Evolutionary conservation across 78 protist species (phyloP).

Genomic region (Bigelowiella natans): DNA sequence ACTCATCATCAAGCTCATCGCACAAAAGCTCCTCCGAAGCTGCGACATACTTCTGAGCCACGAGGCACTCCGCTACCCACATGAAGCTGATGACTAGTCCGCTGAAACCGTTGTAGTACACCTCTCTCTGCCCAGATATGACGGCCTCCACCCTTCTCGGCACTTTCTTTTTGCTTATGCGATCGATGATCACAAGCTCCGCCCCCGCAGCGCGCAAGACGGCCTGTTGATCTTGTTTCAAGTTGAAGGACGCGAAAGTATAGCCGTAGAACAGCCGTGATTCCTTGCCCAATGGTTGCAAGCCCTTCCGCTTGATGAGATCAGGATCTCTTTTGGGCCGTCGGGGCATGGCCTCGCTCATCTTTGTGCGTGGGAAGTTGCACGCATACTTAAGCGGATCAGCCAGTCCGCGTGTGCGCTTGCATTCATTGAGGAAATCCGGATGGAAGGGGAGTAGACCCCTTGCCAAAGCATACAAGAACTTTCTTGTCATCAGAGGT

Average conservation of each 20-base stretch:
- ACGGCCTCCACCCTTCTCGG: not conserved
- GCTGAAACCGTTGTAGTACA: not conserved
- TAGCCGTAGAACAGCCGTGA: not conserved
- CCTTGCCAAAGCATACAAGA: not conserved
- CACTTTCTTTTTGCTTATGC: not conserved
- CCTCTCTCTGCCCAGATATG: not conserved
- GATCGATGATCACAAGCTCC: not conserved
- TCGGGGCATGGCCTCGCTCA: not conserved
- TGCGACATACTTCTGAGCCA: not conserved
- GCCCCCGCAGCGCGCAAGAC: not conserved
- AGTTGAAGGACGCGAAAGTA: not conserved
- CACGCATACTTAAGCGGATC: not conserved
- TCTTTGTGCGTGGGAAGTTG: not conserved
- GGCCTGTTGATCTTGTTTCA: not conserved
- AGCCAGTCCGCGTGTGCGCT: not conserved
- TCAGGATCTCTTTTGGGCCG: not conserved
- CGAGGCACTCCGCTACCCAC: not conserved
- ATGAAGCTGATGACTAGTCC: not conserved
- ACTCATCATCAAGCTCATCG: not conserved
- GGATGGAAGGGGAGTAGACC: not conserved
- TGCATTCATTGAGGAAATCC: not conserved
- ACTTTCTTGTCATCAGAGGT: not conserved
- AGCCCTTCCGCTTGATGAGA: not conserved
- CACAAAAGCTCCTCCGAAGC: not conserved
- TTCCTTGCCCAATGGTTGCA: not conserved